Base-by-base conservation (phyloP, 2,329 filamentous ascomycete genomes). In the Gnomoniopsis smithogilvyi region DNA sequence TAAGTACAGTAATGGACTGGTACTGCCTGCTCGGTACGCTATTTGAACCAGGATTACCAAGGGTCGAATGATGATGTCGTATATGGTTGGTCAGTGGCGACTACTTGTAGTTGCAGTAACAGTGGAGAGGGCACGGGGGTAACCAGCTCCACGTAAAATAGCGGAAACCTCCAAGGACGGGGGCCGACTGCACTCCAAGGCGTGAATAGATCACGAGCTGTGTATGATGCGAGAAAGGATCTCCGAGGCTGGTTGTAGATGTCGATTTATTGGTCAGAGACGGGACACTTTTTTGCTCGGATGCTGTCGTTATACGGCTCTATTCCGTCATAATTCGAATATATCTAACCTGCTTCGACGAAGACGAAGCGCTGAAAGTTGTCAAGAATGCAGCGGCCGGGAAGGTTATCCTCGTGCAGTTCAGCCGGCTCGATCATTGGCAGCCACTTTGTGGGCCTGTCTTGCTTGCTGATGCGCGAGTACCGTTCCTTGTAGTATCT, bases 71-170 rank as follows among this genome's bases (percentile, higher is more conserved):
- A 60, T 48, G 54, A 55, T 53, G 51, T 45, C 49, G 45, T 46
- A 54, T 50, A 58, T 17, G 14, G 47, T 38, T 58, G 61, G 54
- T 55, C 33, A 51, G 61, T 62, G 61, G 61, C 61, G 36, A 62
- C 46, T 43, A 60, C 46, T 56, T 48, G 55, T 43, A 60, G 50
- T 56, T 48, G 55, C 48, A 52, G 34, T 43, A 30, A 48, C 22
- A 26, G 55, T 53, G 49, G 56, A 36, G 56, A 38, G 36, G 50
- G 49, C 56, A 51, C 48, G 47, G 55, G 36, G 53, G 46, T 53
- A 43, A 56, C 52, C 48, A 30, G 52, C 58, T 55, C 58, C 51
- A 60, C 54, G 61, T 58, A 51, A 58, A 60, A 11, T 50, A 55
- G 49, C 60, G 60, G 57, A 45, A 36, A 24, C 36, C 36, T 41